Evolutionary conservation across 2,329 filamentous ascomycete species (phyloP).

Genomic region (Sclerotinia trifoliorum): DNA sequence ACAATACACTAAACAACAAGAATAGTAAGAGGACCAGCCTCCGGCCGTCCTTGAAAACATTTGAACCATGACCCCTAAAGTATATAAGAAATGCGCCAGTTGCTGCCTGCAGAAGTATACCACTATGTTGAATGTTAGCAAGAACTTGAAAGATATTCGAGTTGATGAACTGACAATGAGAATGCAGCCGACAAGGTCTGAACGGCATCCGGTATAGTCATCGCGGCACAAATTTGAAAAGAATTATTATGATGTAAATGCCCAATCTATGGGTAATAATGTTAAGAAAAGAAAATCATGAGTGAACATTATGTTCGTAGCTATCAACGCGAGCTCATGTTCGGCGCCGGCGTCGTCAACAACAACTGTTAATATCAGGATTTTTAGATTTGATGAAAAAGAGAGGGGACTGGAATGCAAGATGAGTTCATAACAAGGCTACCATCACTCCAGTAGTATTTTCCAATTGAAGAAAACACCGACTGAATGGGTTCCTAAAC

Average conservation of each 20-base stretch:
- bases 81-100: conserved; percentile 37
- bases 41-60: conserved; percentile 40
- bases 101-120: conserved; percentile 39
- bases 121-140: conserved; percentile 35
- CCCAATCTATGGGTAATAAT: conserved; percentile 39
- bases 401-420: conserved; percentile 4
- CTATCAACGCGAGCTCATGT: conserved; percentile 31
- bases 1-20: conserved; percentile 39
- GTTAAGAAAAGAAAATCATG: conserved; percentile 33
- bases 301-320: conserved; percentile 32
- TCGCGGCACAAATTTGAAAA: conserved; percentile 30
- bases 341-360: conserved; percentile 31
- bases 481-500: conserved; percentile 22
- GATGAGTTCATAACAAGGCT: neutral
- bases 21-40: conserved; percentile 43
- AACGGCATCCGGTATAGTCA: conserved; percentile 37
- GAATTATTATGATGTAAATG: conserved; percentile 31
- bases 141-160: neutral
- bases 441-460: conserved; percentile 15
- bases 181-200: conserved; percentile 40
- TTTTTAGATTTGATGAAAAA: conserved; percentile 18
- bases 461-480: neutral
- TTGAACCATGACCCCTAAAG: conserved; percentile 37
- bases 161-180: conserved; percentile 36
- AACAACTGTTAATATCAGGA: conserved; percentile 27